Base-by-base conservation (phyloP, 2,329 filamentous ascomycete genomes). In the Arthroderma sp. region DNA sequence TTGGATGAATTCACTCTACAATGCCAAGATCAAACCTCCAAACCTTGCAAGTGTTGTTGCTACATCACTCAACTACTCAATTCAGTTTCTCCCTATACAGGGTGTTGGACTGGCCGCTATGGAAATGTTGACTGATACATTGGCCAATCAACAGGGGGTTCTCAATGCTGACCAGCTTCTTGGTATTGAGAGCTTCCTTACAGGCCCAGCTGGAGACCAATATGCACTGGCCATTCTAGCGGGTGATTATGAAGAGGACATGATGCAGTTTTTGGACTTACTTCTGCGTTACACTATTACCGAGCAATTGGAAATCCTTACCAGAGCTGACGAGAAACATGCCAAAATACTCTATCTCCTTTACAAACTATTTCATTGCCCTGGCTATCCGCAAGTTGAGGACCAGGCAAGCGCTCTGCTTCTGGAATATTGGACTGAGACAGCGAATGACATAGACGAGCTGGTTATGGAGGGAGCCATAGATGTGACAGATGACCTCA, bases 401-500 rank as follows among this genome's bases (percentile, higher is more conserved):
- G 64, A 67, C 42, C 48, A 55, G 29, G 62, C 60, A 29, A 59
- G 59, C 29, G 57, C 61, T 3, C 49, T 61, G 32, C 56, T 61
- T 6, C 48, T 67, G n/a, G 65, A 67, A 47, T 68, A 59, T 51
- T 69, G 60, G 63, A 63, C 62, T 22, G 61, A 63, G 40, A 59
- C 57, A 34, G 65, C 64, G 6, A 64, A 67, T 43, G 56, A 58
- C 40, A 47, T 66, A 6, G 57, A 58, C 33, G 62, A 63, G 33
- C 48, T 57, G 30, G 51, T 57, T 33, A 41, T 61, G 31, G 52
- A 61, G 7, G 39, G 50, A 5, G 54, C 54, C n/a, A 54, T 59
- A 5, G 51, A 55, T 30, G 50, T 50, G 6, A 51, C 61, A 44
- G 52, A 53, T 31, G 52, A 51, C 47, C 61, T 60, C 22, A 68